A percentile compares a stretch with the other conserved stretches of the same genome.
Conservation (phyloP, 768 basidiomycete genomes). For the Panaeolus papilionaceus region DNA sequence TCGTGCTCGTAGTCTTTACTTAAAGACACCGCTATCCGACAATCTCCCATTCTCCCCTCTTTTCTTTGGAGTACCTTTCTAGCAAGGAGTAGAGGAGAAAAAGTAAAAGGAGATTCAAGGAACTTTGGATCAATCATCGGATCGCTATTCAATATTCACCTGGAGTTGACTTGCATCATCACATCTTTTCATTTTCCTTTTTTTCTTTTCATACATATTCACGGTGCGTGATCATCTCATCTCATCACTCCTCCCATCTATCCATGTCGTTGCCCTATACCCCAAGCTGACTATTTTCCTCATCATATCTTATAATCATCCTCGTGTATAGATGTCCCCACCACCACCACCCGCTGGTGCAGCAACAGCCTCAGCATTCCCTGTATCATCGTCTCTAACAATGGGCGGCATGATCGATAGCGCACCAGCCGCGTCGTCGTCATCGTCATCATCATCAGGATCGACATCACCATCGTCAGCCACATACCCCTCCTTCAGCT, state of each 20-base stretch:
- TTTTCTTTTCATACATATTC: no score
- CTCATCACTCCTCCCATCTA: neutral
- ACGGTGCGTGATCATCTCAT: neutral
- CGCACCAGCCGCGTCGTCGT: neutral
- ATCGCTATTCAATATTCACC: no score
- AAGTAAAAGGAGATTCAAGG: neutral
- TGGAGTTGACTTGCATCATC: no score
- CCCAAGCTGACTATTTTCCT: no score
- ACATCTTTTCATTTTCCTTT: no score
- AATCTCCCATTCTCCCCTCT: neutral
- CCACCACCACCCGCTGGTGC: neutral
- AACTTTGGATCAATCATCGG: neutral
- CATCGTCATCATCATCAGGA: neutral
- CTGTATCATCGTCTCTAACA: neutral
- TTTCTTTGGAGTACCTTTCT: neutral
- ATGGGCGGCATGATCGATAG: neutral
- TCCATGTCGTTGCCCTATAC: neutral
- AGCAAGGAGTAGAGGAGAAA: neutral
- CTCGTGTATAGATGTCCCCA: neutral
- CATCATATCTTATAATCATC: neutral
- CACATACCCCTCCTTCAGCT: neutral
- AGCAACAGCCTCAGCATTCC: neutral
- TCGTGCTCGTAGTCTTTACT: neutral
- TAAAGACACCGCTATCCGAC: slow-evolving; percentile 10
- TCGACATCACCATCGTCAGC: neutral